phyloP scores from a whole-genome alignment of 73 alveolate species.

The Tetrahymena borealis region DNA sequence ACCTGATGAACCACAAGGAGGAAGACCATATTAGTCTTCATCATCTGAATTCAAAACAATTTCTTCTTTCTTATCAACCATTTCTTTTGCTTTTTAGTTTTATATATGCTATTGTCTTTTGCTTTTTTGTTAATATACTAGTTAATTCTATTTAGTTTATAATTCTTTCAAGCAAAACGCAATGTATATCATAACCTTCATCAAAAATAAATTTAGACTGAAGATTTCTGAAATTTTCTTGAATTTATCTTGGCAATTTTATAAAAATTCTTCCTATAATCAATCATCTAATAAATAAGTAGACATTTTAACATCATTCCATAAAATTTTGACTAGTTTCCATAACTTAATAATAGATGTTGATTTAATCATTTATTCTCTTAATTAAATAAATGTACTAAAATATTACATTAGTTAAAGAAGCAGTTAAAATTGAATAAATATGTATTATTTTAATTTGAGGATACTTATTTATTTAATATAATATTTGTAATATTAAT shows the following conservation, averaged over 20 bases:
- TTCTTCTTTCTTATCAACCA: neutral
- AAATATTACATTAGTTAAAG: too few relatives aligned
- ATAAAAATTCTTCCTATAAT: neutral
- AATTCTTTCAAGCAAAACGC: neutral
- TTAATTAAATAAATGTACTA: too few relatives aligned
- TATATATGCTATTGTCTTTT: too few relatives aligned
- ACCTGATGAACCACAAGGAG: neutral
- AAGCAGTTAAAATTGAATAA: too few relatives aligned
- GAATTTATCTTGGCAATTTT: neutral
- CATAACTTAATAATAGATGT: too few relatives aligned
- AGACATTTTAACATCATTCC: neutral
- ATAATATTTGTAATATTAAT: too few relatives aligned
- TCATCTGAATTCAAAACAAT: neutral
- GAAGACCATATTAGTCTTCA: neutral
- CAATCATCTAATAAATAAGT: neutral
- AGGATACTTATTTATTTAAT: too few relatives aligned
- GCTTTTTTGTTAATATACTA: neutral
- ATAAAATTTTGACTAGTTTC: too few relatives aligned
- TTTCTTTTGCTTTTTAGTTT: too few relatives aligned
- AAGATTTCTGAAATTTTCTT: neutral
- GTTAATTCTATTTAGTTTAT: neutral
- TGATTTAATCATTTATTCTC: too few relatives aligned
- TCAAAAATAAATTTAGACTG: neutral
- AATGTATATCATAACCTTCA: too few relatives aligned
- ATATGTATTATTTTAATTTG: too few relatives aligned